Evolutionary conservation across 805 yeast species (phyloP), one percentile per base, ranked within the genome.

Genomic region (Saturnispora gosingensis): DNA sequence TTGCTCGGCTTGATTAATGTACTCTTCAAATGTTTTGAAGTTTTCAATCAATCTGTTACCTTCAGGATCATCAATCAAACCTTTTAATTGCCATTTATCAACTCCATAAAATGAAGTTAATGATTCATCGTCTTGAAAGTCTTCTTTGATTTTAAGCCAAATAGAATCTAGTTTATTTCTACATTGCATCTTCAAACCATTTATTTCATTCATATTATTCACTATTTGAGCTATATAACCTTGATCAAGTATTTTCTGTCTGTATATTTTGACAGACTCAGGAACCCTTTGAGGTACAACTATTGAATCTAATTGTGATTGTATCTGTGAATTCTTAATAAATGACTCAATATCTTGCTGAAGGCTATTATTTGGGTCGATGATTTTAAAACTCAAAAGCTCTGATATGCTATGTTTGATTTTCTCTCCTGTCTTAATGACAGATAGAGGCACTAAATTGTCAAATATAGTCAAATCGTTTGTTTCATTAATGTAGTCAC

Each of bases 401-500:
- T 65, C 61, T 50, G 64, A 69, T 51, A 56, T 71, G 46, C 77
- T 75, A 28, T 67, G 67, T 49, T 77, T 74, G 60, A 79, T 86
- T 0, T 89, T 83, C 40, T 76, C 78, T 0, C 88, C 80, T 2
- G 80, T 74, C 58, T 83, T 85, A 42, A 85, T 75, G 1, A 87
- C 77, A 3, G 74, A 65, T 56, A 76, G 77, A 0, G 97, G 96
- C 2, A 88, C 61, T 3, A 89, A 65, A 20, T 77, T 77, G n/a
- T 68, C 66, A 58, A 89, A 83, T n/a, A 82, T 59, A 13, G 13
- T 24, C 20, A 30, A 16, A 4, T 67, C 59, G 15, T 56, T 51
- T 0, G 68, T 67, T 52, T 59, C 61, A 25, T 53, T 51, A 3
- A 51, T 43, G 9, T 57, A 57, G 3, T 53, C 49, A 6, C 36